Evolutionary conservation across 768 basidiomycete species (phyloP).

Genomic region (Mycena maculata): DNA sequence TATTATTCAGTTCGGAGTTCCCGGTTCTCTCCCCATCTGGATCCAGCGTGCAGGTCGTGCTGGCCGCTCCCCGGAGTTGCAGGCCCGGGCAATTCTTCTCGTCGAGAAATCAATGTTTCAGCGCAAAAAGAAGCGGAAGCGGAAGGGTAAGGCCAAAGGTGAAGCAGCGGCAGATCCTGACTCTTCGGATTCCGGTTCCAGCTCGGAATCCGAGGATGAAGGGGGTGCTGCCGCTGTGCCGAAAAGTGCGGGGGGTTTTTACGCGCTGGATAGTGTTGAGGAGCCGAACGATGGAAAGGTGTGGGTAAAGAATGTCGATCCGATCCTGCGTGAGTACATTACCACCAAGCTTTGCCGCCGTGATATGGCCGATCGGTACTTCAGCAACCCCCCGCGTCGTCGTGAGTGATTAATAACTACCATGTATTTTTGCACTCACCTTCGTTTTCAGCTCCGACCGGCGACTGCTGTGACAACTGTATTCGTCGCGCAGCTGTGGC

Average conservation of each 20-base stretch:
- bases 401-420: too few species aligned
- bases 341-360: constrained; percentile 40
- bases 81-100: constrained; percentile 42
- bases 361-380: constrained; percentile 44
- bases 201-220: neutral
- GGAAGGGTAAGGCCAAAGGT: neutral
- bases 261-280: too few species aligned
- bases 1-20: constrained; percentile 49
- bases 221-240: neutral
- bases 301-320: constrained; percentile 47
- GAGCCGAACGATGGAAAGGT: constrained; percentile 28
- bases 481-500: too few species aligned
- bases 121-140: constrained; percentile 24
- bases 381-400: constrained; percentile 40
- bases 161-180: neutral
- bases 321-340: constrained; percentile 43
- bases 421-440: neutral
- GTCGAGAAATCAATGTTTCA: constrained; percentile 44
- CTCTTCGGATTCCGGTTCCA: too few species aligned
- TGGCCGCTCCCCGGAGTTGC: constrained; percentile 35
- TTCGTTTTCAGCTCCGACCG: constrained; percentile 29
- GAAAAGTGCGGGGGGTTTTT: too few species aligned
- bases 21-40: constrained; percentile 45
- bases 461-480: constrained; percentile 35
- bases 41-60: constrained; percentile 47